Percentiles rank a stretch among this genome's conserved stretches.
These are phyloP conservation scores for Harrya chromipes DNA, from an alignment of 768 basidiomycete genomes.

Conservation along the genomic window DNA sequence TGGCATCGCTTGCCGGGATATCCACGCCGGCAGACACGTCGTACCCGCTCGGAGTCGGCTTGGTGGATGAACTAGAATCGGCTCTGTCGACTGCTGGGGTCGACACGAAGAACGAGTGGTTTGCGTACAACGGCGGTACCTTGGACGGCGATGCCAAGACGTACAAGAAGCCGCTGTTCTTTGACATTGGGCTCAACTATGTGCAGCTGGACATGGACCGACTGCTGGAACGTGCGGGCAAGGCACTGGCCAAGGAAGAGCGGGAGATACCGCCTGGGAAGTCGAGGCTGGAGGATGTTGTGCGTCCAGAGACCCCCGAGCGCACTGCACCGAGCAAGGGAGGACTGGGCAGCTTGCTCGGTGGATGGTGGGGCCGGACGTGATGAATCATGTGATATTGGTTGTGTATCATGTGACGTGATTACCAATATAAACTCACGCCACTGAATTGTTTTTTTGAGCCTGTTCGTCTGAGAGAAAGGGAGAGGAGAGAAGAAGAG, in stretches of 20 bases:
- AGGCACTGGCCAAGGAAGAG: constrained; percentile 28
- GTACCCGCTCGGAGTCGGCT: constrained; percentile 48
- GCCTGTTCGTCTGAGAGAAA: neutral
- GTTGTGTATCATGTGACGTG: constrained; percentile 12
- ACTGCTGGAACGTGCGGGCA: constrained; percentile 68
- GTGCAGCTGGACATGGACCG: constrained; percentile 82
- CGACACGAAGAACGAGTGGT: constrained; percentile 72
- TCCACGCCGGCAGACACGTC: constrained; percentile 39
- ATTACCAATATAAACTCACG: constrained; percentile 17
- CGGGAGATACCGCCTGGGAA: constrained; percentile 34
- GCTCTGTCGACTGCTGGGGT: constrained; percentile 45
- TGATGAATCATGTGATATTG: constrained; percentile 12
- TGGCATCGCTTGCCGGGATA: constrained; percentile 48
- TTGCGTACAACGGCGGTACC: constrained; percentile 69
- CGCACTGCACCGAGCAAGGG: constrained; percentile 42
- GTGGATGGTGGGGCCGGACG: constrained; percentile 76
- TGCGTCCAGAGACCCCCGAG: constrained; percentile 46
- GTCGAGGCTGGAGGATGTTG: constrained; percentile 56
- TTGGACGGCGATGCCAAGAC: constrained; percentile 41
- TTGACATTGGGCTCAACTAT: constrained; percentile 93
- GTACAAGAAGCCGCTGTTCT: constrained; percentile 85
- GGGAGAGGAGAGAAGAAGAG: constrained; percentile 5
- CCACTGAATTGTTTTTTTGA: constrained; percentile 24
- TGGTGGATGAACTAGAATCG: constrained; percentile 52
- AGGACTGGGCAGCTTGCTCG: constrained; percentile 64